A percentile compares a stretch with the other conserved stretches of the same genome.
phyloP scores from a whole-genome alignment of 108 stramenopile genomes.

The Stephanodiscus minutulus region DNA sequence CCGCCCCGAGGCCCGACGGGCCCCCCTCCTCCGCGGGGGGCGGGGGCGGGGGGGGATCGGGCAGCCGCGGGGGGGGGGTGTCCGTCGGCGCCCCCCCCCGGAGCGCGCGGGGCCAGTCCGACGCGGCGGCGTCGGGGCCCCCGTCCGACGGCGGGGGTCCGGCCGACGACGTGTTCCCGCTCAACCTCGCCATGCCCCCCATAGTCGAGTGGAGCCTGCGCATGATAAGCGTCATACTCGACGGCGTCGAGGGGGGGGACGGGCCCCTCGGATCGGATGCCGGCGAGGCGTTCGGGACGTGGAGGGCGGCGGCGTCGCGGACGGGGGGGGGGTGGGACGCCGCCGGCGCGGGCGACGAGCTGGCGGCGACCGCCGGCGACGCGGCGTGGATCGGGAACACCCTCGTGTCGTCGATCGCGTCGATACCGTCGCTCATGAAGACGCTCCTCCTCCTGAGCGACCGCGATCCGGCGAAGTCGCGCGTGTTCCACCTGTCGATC shows the following conservation, averaged over 20 bases:
- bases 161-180: conserved; percentile 49
- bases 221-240: conserved; percentile 45
- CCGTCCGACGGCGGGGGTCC: conserved; percentile 40
- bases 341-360: conserved; percentile 30
- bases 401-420: conserved; percentile 41
- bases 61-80: conserved; percentile 2
- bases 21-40: conserved; percentile 17
- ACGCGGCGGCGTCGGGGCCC: conserved; percentile 36
- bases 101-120: conserved; percentile 16
- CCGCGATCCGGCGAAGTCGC: conserved; percentile 44
- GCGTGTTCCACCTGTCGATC: conserved; percentile 37
- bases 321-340: conserved; percentile 27
- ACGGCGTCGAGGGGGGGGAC: conserved; percentile 41
- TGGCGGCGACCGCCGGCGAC: conserved; percentile 26
- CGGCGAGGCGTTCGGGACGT: too few relatives aligned
- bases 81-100: not conserved
- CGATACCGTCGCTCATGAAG: conserved; percentile 52
- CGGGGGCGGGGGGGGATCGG: conserved; percentile 5
- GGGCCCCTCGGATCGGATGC: conserved; percentile 34
- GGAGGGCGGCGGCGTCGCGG: conserved; percentile 2
- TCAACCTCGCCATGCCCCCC: conserved; percentile 50
- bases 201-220: conserved; percentile 53
- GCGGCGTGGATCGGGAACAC: conserved; percentile 45
- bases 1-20: conserved; percentile 38
- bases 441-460: conserved; percentile 48